Percentiles rank a stretch among this genome's conserved stretches.
These are phyloP conservation scores for Wickerhamomyces bisporus DNA, from an alignment of 805 yeast genomes.

Conservation along the genomic window DNA sequence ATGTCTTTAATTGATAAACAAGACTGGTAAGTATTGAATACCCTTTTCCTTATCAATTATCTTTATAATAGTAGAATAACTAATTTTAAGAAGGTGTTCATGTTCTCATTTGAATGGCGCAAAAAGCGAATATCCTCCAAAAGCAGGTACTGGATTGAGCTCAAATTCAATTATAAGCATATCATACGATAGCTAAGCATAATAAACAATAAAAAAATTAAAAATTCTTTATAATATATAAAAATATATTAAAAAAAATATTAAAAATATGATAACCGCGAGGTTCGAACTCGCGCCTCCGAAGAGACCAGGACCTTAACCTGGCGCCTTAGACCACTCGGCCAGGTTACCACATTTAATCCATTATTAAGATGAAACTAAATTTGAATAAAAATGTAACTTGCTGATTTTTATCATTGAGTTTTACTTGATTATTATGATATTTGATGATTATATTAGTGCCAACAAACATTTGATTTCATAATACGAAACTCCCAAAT, in stretches of 20 bases:
- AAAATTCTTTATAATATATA: no score
- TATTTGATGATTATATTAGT: no score
- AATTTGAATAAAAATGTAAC: neutral
- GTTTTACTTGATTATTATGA: slow-evolving; percentile 48
- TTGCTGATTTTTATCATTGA: slow-evolving; percentile 34
- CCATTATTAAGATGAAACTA: neutral
- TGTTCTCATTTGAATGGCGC: slow-evolving; percentile 6
- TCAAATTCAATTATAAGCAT: no score
- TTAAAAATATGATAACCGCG: slow-evolving; percentile 65
- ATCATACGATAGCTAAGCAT: no score
- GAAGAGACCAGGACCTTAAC: slow-evolving; percentile 77
- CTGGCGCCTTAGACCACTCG: slow-evolving; percentile 73
- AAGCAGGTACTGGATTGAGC: slow-evolving; percentile 8
- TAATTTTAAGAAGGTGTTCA: slow-evolving; percentile 2
- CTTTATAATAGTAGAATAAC: no score
- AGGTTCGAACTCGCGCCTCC: slow-evolving; percentile 88
- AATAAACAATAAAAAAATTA: neutral
- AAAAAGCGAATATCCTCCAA: slow-evolving; percentile 13
- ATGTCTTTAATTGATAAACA: slow-evolving; percentile 10
- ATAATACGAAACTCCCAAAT: no score
- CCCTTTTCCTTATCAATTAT: no score
- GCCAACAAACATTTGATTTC: no score
- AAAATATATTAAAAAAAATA: slow-evolving; percentile 7
- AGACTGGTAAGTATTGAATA: slow-evolving; percentile 3
- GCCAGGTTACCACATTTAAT: slow-evolving; percentile 48